Base-by-base conservation (phyloP, 495 filamentous ascomycete genomes). In the Penicillium salamii region DNA sequence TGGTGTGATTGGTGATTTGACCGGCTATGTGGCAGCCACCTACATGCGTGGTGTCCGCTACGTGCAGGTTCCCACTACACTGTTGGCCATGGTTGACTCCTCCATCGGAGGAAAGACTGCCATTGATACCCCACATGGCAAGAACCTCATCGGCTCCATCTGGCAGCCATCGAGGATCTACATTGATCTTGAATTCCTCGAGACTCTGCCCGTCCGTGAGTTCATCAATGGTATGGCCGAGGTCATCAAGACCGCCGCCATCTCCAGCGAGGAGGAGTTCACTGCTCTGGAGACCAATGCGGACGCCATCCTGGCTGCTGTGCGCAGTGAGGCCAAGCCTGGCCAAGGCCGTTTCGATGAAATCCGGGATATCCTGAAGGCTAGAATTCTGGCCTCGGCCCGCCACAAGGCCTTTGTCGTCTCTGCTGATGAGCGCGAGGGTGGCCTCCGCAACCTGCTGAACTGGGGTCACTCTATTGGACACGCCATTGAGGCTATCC, bases 191-290 rank as follows among this genome's bases (percentile, higher is more conserved):
- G 81, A 84, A 40, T 97, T 98, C 65, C 78, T 98, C 57, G 90
- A 93, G 63, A 96, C 89, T 7, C 77, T 98, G 21, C 92, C 92
- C 3, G 85, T 86, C 39, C 78, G 93, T 48, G 92, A 98, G 69
- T 92, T 98, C 67, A 90, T 97, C 68, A 98, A 98, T 68, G 93
- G 93, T 45, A 96, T 98, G 90, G 93, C 91, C 42, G 93, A 98
- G 72, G 91, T 98, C 47, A 83, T 97, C 63, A 97, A 97, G 82
- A 98, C 93, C 15, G 93, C 93, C 5, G 93, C 92, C 46, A 97
- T 97, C 53, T 97, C 91, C 79, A 80, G 95, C 58, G 88, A 91
- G 65, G 70, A 78, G 12, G 93, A 97, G 61, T 98, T 97, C 66
- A 77, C 86, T 45, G 79, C 84, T 36, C 75, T 98, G 39, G 93